A percentile compares a stretch with the other conserved stretches of the same genome.
These are phyloP conservation scores for Trebouxiophyceae sp. DNA, from an alignment of 163 green algal genomes.

Conservation along the genomic window DNA sequence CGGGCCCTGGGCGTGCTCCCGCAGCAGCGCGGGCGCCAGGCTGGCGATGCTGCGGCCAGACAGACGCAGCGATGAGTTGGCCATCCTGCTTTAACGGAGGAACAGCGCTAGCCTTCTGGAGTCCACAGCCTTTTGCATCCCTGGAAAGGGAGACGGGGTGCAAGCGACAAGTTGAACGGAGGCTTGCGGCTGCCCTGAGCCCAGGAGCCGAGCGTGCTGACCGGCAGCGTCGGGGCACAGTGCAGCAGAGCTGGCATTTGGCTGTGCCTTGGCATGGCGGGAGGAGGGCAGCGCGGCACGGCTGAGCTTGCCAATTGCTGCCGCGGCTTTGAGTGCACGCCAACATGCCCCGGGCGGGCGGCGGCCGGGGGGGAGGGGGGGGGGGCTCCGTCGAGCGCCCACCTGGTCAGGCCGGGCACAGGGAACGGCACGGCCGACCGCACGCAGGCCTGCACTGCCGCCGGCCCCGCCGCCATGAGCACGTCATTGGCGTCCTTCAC, in stretches of 20 bases:
- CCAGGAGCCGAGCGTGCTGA: too few relatives aligned
- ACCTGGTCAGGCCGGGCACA: constrained; percentile 54
- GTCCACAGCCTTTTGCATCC: too few relatives aligned
- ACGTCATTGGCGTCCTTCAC: constrained; percentile 86
- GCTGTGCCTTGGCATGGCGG: too few relatives aligned
- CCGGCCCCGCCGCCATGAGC: constrained; percentile 58
- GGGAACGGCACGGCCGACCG: constrained; percentile 44
- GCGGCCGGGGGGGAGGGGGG: background rate
- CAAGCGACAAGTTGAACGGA: too few relatives aligned
- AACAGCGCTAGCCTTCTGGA: too few relatives aligned
- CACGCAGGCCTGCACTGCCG: constrained; percentile 45
- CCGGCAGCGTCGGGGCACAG: too few relatives aligned
- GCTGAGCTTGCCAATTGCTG: constrained; percentile 5
- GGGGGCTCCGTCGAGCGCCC: too few relatives aligned
- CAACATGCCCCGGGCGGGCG: background rate
- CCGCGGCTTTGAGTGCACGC: background rate
- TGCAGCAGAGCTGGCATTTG: too few relatives aligned
- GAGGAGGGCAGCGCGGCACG: background rate
- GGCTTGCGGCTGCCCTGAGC: too few relatives aligned
- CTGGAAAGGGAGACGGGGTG: too few relatives aligned
- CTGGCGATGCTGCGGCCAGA: background rate
- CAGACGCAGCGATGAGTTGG: too few relatives aligned
- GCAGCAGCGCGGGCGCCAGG: background rate
- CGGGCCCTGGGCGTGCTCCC: constrained; percentile 45
- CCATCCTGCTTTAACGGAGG: too few relatives aligned